Conservation (phyloP, 192 early-diverging fungal genomes). For the Haplosporangium gracile region DNA sequence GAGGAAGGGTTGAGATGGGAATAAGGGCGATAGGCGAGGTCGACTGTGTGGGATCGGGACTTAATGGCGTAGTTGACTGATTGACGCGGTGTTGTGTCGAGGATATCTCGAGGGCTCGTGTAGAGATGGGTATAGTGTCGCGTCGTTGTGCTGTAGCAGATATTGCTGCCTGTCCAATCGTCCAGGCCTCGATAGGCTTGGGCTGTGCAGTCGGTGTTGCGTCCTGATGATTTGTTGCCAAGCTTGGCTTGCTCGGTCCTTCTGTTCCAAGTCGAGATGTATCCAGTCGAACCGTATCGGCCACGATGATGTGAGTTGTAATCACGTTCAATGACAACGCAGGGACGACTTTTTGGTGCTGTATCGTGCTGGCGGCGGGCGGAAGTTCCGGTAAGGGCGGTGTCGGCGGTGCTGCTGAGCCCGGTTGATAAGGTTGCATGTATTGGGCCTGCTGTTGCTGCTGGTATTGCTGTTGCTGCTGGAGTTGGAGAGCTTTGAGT, state of each 20-base stretch:
- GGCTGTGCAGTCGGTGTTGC: neutral
- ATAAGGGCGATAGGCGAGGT: neutral
- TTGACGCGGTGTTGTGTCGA: conserved; percentile 8
- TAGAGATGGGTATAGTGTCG: conserved; percentile 42
- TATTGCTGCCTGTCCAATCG: conserved; percentile 29
- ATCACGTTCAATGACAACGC: neutral
- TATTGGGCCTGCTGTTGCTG: conserved; percentile 40
- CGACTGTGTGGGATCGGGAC: neutral
- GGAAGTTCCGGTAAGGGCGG: conserved; percentile 20
- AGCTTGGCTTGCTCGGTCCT: neutral
- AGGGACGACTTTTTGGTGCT: neutral
- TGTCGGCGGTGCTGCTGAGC: conserved; percentile 25
- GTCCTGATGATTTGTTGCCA: neutral
- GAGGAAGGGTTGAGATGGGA: neutral
- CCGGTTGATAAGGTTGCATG: conserved; percentile 18
- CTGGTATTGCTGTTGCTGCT: conserved; percentile 41
- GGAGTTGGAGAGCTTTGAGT: conserved; percentile 9
- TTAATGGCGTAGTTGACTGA: neutral
- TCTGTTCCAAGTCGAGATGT: conserved; percentile 4
- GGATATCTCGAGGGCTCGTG: conserved; percentile 26
- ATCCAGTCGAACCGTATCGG: conserved; percentile 10
- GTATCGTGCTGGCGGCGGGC: neutral
- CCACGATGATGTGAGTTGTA: conserved; percentile 33
- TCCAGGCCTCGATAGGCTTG: conserved; percentile 44
- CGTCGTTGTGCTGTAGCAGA: conserved; percentile 19